These are phyloP conservation scores for Leccinum subspadiceum DNA, from an alignment of 1,284 basidiomycete species.

Conservation along the genomic window DNA sequence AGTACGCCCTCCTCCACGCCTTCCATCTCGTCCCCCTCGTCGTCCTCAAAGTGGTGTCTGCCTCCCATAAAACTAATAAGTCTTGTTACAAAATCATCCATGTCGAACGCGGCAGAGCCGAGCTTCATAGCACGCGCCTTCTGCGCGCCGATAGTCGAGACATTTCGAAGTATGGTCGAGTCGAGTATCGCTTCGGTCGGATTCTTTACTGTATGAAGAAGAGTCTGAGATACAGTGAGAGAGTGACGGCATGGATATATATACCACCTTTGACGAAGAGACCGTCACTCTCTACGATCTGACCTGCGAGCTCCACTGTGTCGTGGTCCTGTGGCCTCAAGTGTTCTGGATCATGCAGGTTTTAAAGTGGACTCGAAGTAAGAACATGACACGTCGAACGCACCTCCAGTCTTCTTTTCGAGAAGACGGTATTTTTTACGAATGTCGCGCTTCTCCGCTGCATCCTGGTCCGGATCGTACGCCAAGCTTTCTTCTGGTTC, in stretches of 20 bases:
- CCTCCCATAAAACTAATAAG: constrained; percentile 74
- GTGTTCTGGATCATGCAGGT: constrained; percentile 17
- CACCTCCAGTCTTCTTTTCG: constrained; percentile 62
- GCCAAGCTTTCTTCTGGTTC: constrained; percentile 34
- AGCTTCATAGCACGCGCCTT: constrained; percentile 87
- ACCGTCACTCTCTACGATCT: constrained; percentile 54
- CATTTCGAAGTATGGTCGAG: constrained; percentile 67
- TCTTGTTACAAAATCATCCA: constrained; percentile 78
- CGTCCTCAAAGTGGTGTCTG: constrained; percentile 45
- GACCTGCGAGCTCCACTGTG: constrained; percentile 52
- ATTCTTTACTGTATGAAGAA: constrained; percentile 55
- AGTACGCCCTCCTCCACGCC: constrained; percentile 44
- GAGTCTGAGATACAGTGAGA: constrained; percentile 7
- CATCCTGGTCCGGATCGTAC: constrained; percentile 80
- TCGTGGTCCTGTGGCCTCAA: constrained; percentile 55
- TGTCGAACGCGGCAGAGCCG: constrained; percentile 77
- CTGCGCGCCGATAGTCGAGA: constrained; percentile 68
- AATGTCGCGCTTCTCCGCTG: constrained; percentile 68
- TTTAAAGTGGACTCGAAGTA: not conserved
- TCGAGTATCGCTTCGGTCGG: constrained; percentile 81
- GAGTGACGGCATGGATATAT: constrained; percentile 8
- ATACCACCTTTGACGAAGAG: constrained; percentile 69
- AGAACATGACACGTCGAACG: constrained; percentile 14
- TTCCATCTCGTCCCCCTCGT: constrained; percentile 48
- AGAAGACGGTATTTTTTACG: constrained; percentile 70